phyloP scores from a whole-genome alignment of 345 rosid species.

The Linum tenue region DNA sequence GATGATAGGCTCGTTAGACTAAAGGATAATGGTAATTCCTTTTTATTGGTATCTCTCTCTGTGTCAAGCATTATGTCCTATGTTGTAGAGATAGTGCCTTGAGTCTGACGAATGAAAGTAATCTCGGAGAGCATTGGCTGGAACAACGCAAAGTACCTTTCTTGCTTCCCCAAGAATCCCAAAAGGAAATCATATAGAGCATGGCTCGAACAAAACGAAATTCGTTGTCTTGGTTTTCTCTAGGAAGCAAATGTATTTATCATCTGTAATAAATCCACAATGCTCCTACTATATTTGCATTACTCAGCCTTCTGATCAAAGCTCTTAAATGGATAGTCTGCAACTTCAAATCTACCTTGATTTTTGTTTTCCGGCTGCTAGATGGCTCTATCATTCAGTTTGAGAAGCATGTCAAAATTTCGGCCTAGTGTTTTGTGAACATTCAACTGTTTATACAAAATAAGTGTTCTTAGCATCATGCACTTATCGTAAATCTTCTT shows the following conservation, averaged over 20 bases:
- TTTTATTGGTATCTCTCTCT: background rate
- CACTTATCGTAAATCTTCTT: background rate
- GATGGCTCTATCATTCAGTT: background rate
- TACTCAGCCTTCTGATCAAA: background rate
- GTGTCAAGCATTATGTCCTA: background rate
- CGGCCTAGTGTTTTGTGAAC: background rate
- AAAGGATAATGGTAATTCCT: conserved; percentile 35
- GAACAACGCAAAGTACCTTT: background rate
- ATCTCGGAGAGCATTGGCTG: background rate
- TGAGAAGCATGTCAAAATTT: background rate
- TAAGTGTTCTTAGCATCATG: background rate
- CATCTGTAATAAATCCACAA: background rate
- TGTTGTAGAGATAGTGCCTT: background rate
- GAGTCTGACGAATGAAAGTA: background rate
- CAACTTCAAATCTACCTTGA: background rate
- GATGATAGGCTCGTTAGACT: conserved; percentile 44
- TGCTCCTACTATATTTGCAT: background rate
- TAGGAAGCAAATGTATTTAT: too few species aligned
- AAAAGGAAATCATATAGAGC: background rate
- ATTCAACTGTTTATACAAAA: too few species aligned
- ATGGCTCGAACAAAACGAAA: too few species aligned
- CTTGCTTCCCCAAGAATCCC: background rate
- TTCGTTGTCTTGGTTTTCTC: too few species aligned
- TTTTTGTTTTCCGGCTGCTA: background rate
- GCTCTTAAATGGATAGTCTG: background rate